phyloP scores from a whole-genome alignment of 1,284 basidiomycete genomes.

The Trichosporon faecale region DNA sequence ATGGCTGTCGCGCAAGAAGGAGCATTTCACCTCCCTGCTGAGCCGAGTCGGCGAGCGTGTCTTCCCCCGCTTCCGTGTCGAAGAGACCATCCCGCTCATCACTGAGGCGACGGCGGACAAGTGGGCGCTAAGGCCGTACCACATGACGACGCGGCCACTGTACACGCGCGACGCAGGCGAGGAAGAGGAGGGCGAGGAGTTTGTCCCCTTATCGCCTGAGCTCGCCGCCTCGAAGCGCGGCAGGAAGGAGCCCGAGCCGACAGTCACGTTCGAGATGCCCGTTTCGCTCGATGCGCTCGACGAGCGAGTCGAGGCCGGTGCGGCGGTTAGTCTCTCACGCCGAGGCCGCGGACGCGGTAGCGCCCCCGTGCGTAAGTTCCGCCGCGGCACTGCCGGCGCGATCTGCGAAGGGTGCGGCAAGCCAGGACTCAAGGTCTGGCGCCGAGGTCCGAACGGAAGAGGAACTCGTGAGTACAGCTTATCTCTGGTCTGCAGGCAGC shows the following conservation, averaged over 20 bases:
- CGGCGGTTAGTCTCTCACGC: constrained; percentile 15
- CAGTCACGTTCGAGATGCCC: constrained; percentile 47
- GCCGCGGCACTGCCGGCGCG: constrained; percentile 27
- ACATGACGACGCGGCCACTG: constrained; percentile 42
- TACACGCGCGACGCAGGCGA: constrained; percentile 30
- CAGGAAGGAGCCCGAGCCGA: constrained; percentile 25
- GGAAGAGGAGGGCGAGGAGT: constrained; percentile 17
- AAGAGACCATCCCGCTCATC: constrained; percentile 25
- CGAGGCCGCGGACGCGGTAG: constrained; percentile 13
- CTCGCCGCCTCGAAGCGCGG: constrained; percentile 14
- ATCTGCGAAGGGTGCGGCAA: constrained; percentile 45
- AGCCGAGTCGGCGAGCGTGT: constrained; percentile 26
- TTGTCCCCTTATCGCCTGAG: not conserved
- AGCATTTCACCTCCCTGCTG: constrained; percentile 30
- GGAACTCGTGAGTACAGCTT: constrained; percentile 40
- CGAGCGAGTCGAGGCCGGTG: constrained; percentile 43
- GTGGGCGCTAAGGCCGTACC: constrained; percentile 41
- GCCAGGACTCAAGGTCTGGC: constrained; percentile 41
- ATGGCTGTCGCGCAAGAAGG: constrained; percentile 28
- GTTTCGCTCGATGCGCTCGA: constrained; percentile 44
- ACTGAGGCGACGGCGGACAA: constrained; percentile 39
- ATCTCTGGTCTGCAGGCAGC: not conserved
- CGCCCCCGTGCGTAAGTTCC: constrained; percentile 18
- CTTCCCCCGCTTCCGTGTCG: constrained; percentile 33
- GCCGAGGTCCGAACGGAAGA: constrained; percentile 41